Evolutionary conservation across 495 filamentous ascomycete species (phyloP), one percentile per base, ranked within the genome.

Genomic region (Aspergillus olivimuriae): DNA sequence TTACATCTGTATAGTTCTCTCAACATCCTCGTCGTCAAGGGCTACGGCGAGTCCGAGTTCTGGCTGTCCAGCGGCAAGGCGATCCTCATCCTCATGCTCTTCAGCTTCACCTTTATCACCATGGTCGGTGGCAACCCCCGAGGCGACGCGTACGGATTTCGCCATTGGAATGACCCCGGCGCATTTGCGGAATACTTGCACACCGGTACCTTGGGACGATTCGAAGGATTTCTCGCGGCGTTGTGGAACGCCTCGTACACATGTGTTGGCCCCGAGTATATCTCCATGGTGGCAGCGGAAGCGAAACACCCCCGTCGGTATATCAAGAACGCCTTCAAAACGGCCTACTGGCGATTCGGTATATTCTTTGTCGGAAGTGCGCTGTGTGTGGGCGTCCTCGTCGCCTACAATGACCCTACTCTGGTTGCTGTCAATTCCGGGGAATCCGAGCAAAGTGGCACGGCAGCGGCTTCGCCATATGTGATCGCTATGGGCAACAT

Each of bases 401-500:
- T 86, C 4, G 79, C 82, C 0, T 71, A 76, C 53, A 76, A 78
- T 44, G 72, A 76, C 39, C 43, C 56, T 2, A 74, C 70, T 16
- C 66, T 87, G 35, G 48, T 52, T 12, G 53, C 52, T 22, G 72
- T 66, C 4, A 74, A 86, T 52, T 72, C 89, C 44, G 78, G 85
- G 37, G 89, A 90, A 62, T 83, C 83, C 3, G 63, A 18, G n/a
- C 58, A 60, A 15, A 56, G 58, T 4, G 68, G 65, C 48, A 57
- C 35, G 49, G 83, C 81, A 0, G 81, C 83, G 10, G 70, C 73
- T 12, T 82, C 76, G 14, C 86, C 87, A 0, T 91, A 89, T 55
- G 85, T 92, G 4, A 79, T 94, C 38, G 79, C 86, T 15, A 92
- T 94, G 87, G 69, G 82, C 47, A 74, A 82, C 18, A 66, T 91